phyloP scores from a whole-genome alignment of 2,329 filamentous ascomycete species.

The Arachnomyces sp. region DNA sequence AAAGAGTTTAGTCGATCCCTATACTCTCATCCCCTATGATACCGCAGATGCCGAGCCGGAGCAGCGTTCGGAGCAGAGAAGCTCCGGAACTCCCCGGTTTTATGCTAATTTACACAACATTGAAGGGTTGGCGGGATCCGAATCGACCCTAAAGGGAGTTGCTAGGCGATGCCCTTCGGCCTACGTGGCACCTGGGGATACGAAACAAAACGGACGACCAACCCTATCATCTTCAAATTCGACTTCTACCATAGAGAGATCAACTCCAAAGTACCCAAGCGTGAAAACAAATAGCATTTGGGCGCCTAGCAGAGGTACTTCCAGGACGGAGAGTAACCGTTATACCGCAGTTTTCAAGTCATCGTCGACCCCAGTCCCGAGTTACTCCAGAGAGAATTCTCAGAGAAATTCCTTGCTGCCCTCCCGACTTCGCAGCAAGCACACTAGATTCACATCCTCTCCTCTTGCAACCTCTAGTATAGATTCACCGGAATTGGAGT shows the following conservation, averaged over 20 bases:
- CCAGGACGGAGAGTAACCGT: neutral
- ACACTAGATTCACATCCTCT: conserved; percentile 25
- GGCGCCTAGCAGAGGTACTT: neutral
- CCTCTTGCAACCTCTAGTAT: conserved; percentile 22
- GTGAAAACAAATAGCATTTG: neutral
- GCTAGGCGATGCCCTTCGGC: too few species aligned
- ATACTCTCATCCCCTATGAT: too few species aligned
- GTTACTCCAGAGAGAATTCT: neutral
- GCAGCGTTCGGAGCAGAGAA: too few species aligned
- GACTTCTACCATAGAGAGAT: neutral
- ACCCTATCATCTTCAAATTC: neutral
- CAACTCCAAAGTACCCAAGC: neutral
- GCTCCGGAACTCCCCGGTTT: too few species aligned
- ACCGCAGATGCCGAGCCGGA: too few species aligned
- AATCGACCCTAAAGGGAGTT: too few species aligned
- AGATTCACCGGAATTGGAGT: conserved; percentile 3
- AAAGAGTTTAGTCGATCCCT: too few species aligned
- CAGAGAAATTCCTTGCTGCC: conserved; percentile 1
- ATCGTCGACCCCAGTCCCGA: neutral
- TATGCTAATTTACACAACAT: too few species aligned
- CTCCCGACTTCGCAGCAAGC: conserved; percentile 8
- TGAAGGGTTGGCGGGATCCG: too few species aligned
- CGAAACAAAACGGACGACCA: neutral
- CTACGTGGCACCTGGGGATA: too few species aligned
- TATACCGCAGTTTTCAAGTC: neutral